These are phyloP conservation scores for Bretschneidera sinensis DNA, from an alignment of 345 rosid genomes.

Conservation along the genomic window DNA sequence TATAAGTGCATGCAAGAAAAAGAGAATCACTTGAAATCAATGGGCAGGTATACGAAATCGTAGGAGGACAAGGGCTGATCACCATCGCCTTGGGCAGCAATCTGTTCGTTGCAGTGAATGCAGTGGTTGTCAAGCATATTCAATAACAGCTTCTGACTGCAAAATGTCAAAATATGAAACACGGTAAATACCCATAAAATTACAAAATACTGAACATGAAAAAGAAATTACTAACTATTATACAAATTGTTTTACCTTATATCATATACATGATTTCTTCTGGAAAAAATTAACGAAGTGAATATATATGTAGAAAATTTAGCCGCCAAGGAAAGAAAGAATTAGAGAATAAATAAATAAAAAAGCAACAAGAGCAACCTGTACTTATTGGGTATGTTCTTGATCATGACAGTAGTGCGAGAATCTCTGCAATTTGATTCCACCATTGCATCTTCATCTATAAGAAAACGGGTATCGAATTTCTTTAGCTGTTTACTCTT, in stretches of 20 bases:
- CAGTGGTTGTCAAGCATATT: slow-evolving; percentile 89
- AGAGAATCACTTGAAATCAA: slow-evolving; percentile 72
- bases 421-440: slow-evolving; percentile 53
- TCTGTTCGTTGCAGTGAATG: slow-evolving; percentile 77
- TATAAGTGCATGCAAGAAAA: not conserved
- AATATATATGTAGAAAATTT: too few relatives aligned
- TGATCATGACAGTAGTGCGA: slow-evolving; percentile 94
- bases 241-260: too few relatives aligned
- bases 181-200: not conserved
- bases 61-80: slow-evolving; percentile 67
- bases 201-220: not conserved
- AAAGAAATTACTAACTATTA: not conserved
- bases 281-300: too few relatives aligned
- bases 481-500: slow-evolving; percentile 40
- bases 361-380: slow-evolving; percentile 34
- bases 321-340: not conserved
- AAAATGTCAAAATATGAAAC: slow-evolving; percentile 1
- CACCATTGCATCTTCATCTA: slow-evolving; percentile 44
- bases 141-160: slow-evolving; percentile 63
- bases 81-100: slow-evolving; percentile 30
- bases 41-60: slow-evolving; percentile 91
- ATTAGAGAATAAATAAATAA: too few relatives aligned
- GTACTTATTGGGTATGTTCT: slow-evolving; percentile 97
- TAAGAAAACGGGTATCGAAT: slow-evolving; percentile 46
- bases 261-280: too few relatives aligned